These are phyloP conservation scores for Symbiotaphrina buchneri DNA, from an alignment of 495 filamentous ascomycete genomes.

Conservation along the genomic window DNA sequence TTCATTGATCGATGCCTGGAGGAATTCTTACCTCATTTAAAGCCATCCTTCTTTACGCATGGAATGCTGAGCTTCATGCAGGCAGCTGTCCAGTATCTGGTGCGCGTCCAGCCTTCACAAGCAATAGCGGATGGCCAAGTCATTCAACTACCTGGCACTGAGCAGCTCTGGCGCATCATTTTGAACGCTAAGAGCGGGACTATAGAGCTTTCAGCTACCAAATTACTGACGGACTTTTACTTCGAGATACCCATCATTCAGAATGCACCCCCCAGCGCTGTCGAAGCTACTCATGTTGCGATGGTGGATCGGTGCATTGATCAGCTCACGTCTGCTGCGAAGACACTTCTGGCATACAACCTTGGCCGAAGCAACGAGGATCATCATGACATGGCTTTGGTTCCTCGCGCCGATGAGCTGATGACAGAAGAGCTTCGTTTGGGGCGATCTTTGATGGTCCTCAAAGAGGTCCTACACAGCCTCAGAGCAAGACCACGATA, in stretches of 20 bases:
- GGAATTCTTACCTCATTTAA: conserved; percentile 38
- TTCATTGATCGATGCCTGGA: conserved; percentile 45
- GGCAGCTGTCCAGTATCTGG: conserved; percentile 22
- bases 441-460: conserved; percentile 36
- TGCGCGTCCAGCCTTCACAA: conserved; percentile 16
- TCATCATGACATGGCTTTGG: conserved; percentile 25
- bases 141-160: conserved; percentile 35
- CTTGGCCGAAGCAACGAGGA: conserved; percentile 19
- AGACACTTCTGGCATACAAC: conserved; percentile 25
- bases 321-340: conserved; percentile 49
- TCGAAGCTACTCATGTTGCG: conserved; percentile 51
- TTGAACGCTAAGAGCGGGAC: conserved; percentile 43
- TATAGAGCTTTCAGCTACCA: conserved; percentile 45
- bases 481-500: conserved; percentile 28
- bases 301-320: conserved; percentile 57
- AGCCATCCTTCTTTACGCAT: conserved; percentile 37
- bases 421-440: conserved; percentile 34
- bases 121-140: conserved; percentile 20
- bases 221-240: conserved; percentile 53
- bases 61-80: conserved; percentile 48
- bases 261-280: conserved; percentile 19
- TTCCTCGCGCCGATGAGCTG: conserved; percentile 18
- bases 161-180: conserved; percentile 69
- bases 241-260: conserved; percentile 27
- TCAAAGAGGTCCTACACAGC: conserved; percentile 31